These are phyloP conservation scores for Anethum foeniculum DNA, from an alignment of 140 eudicot genomes.

Conservation along the genomic window DNA sequence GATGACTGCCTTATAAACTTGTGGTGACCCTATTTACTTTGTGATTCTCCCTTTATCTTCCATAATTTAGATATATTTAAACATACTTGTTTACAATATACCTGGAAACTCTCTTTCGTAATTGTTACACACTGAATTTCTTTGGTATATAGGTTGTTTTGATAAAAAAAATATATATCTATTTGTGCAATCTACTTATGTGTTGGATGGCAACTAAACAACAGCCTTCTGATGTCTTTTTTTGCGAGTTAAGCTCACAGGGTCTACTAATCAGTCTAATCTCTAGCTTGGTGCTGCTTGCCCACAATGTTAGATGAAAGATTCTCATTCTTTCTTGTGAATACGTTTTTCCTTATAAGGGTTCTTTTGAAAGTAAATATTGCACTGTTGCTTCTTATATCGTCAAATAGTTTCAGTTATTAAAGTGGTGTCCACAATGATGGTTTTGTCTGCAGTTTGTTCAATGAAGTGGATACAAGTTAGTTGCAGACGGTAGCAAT, in stretches of 20 bases:
- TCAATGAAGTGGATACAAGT: not conserved
- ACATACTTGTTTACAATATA: not conserved
- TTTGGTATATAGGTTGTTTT: not conserved
- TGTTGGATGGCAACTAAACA: not conserved
- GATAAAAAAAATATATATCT: not conserved
- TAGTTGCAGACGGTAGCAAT: constrained; percentile 2
- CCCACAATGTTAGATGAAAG: not conserved
- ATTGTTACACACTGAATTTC: not conserved
- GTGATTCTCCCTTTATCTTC: not conserved
- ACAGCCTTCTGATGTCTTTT: not conserved
- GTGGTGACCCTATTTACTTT: not conserved
- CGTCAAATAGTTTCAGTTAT: not conserved
- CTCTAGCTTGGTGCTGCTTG: not conserved
- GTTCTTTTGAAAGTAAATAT: not conserved
- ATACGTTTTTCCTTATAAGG: not conserved
- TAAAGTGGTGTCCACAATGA: not conserved
- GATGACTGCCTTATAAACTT: not conserved
- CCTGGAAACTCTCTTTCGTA: not conserved
- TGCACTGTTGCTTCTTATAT: not conserved
- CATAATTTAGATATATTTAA: not conserved
- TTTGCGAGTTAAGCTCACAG: not conserved
- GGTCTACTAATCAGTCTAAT: not conserved
- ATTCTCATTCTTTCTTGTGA: not conserved
- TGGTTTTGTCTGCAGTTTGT: not conserved
- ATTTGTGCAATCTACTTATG: not conserved